phyloP scores from a whole-genome alignment of 1,284 basidiomycete genomes.

The Fereydounia khargensis region DNA sequence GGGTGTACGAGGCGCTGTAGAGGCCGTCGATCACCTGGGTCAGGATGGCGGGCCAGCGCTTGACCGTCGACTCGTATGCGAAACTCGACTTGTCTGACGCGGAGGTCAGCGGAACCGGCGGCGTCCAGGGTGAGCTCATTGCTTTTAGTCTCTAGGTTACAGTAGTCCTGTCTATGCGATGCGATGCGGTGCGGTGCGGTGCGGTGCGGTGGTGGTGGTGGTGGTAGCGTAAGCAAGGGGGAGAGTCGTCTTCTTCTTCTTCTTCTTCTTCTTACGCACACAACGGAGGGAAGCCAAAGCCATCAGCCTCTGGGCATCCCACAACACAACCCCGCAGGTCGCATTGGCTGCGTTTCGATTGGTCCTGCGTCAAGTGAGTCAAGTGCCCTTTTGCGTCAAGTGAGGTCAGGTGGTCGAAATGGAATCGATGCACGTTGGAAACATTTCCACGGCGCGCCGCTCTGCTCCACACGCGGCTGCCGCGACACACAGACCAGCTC shows the following conservation, averaged over 20 bases:
- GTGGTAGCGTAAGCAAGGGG: no score
- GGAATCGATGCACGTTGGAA: not conserved
- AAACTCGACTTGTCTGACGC: conserved; percentile 50
- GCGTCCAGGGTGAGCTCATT: conserved; percentile 30
- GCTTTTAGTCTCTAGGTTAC: no score
- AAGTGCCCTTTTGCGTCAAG: not conserved
- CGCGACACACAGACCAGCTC: not conserved
- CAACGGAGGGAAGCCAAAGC: no score
- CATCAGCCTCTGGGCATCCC: no score
- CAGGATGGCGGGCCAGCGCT: conserved; percentile 86
- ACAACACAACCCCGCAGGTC: no score
- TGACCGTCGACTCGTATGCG: conserved; percentile 65
- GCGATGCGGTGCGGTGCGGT: not conserved
- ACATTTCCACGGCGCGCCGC: not conserved
- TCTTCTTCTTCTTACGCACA: no score
- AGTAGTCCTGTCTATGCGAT: not conserved
- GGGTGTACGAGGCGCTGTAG: conserved; percentile 60
- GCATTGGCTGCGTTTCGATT: no score
- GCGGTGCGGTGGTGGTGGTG: not conserved
- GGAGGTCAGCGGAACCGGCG: conserved; percentile 22
- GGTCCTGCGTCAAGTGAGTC: not conserved
- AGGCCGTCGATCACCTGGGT: conserved; percentile 75
- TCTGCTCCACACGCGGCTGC: not conserved
- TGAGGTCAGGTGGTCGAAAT: not conserved
- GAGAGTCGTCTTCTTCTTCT: no score